phyloP scores from a whole-genome alignment of 176 grass and related monocot genomes.

The Triticum urartu region DNA sequence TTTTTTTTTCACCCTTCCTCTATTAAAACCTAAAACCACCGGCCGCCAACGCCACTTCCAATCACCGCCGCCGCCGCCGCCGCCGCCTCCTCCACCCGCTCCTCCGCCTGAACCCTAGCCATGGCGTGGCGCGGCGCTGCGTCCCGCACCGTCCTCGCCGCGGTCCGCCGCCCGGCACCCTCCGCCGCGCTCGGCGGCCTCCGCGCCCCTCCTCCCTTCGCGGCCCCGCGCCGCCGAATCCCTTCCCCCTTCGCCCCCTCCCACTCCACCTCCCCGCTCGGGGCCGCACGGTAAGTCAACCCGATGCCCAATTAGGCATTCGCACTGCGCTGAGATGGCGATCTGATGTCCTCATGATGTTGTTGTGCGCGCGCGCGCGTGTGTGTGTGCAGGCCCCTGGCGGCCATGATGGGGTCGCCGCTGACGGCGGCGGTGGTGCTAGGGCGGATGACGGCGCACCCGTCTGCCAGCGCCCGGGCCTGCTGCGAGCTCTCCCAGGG shows the following conservation, averaged over 20 bases:
- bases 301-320: neutral
- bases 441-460: conserved; percentile 76
- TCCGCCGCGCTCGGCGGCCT: conserved; percentile 19
- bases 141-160: conserved; percentile 60
- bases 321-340: neutral
- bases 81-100: neutral
- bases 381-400: conserved; percentile 51
- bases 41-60: neutral
- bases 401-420: conserved; percentile 56
- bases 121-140: conserved; percentile 87
- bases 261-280: conserved; percentile 27
- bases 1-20: neutral
- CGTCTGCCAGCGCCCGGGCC: conserved; percentile 66
- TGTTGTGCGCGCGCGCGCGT: neutral
- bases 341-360: neutral
- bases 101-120: conserved; percentile 23
- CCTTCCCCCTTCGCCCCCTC: conserved; percentile 37
- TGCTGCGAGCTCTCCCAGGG: conserved; percentile 99
- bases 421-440: conserved; percentile 47
- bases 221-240: conserved; percentile 42
- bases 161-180: conserved; percentile 44
- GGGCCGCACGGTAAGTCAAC: conserved; percentile 26
- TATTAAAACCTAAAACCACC: conserved; percentile 50
- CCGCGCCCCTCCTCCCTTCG: conserved; percentile 32
- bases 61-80: neutral